Evolutionary conservation across 2,329 filamentous ascomycete genomes (phyloP), one percentile per base, ranked within the genome.

Genomic region (Cladosporium sp.): DNA sequence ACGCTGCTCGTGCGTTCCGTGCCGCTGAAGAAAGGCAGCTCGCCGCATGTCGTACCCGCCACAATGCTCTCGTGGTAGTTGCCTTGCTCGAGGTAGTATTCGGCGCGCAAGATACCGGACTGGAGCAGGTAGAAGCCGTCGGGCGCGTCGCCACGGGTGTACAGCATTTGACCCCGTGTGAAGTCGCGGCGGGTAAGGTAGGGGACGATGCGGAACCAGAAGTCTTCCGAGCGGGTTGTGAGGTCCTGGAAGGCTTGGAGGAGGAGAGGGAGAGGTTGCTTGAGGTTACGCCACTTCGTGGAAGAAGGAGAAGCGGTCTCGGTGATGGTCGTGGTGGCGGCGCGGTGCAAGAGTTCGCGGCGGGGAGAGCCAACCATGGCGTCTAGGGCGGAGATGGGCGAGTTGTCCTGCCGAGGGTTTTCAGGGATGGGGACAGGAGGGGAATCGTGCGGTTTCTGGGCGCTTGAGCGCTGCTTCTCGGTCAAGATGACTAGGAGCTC

Each of bases 211-310:
- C 85, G 85, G 74, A 92, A 93, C 94, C 94, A 99, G 72, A 97
- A 97, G 73, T 97, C 92, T 73, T 96, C 92, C 69, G 93, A 94
- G 72, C 89, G 86, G 55, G 85, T 80, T 54, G 90, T 95, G 12
- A 97, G 79, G 45, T 91, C 89, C 70, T 94, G 88, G 76, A 99
- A 97, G n/a, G 94, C 90, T 72, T 97, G 93, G 22, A 99, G 82
- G 73, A 99, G 90, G 49, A 99, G 84, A 1, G 90, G 89, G 7
- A 97, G 83, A 0, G 94, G 94, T 70, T 97, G 92, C 64, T 89
- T 90, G 73, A 97, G 95, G 65, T 86, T 85, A 67, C 88, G 86
- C 89, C 92, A 97, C 69, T 86, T 88, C 1, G 83, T 80, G 19
- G 83, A 78, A 5, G 82, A 78, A 51, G 82, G 76, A 6, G 69